Conservation (phyloP, 257 asterid genomes). For the Osmanthus fragrans region DNA sequence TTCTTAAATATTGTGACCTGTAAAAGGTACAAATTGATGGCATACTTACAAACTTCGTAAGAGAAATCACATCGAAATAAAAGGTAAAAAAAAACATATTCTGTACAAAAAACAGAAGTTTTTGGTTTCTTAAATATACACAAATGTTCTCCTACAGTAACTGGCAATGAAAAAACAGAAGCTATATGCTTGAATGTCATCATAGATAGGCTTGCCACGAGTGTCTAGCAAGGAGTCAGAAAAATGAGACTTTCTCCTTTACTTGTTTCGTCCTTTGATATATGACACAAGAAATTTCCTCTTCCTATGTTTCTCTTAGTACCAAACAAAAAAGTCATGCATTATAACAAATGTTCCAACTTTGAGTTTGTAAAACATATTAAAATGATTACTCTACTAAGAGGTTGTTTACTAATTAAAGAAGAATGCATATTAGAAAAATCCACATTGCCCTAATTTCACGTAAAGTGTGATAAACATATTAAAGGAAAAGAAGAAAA, state of each 20-base stretch:
- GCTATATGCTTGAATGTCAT: no score
- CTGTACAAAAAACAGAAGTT: background rate
- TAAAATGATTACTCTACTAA: background rate
- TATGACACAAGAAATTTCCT: no score
- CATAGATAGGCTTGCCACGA: no score
- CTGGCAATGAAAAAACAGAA: background rate
- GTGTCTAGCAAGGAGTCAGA: no score
- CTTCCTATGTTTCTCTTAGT: background rate
- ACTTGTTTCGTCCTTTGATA: background rate
- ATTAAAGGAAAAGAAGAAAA: background rate
- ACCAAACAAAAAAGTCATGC: background rate
- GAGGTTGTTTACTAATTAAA: background rate
- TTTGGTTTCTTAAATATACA: background rate
- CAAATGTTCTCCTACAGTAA: background rate
- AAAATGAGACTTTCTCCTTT: background rate
- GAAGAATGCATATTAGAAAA: background rate
- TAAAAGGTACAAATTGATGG: background rate
- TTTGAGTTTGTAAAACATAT: background rate
- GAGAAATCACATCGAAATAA: background rate
- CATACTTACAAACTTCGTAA: background rate
- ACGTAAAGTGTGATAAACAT: background rate
- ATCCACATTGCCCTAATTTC: background rate
- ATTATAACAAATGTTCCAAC: background rate
- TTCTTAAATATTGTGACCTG: conserved; percentile 23
- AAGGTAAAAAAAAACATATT: background rate